Conservation (phyloP, 2,329 filamentous ascomycete genomes). For the Myriangium duriaei region DNA sequence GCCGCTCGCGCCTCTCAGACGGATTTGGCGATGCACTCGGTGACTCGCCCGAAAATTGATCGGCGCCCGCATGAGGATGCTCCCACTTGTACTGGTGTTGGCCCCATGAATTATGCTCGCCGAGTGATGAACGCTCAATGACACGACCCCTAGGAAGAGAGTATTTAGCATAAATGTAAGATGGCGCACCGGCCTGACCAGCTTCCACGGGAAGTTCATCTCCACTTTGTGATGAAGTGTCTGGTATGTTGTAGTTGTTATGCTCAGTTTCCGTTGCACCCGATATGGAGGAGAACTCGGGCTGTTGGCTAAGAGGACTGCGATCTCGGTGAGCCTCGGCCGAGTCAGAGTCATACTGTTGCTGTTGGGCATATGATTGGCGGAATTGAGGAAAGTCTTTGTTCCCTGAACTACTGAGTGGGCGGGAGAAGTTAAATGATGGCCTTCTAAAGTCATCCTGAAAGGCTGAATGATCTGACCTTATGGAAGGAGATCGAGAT, state of each 20-base stretch:
- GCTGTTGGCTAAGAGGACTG: constrained; percentile 16
- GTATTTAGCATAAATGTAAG: constrained; percentile 81
- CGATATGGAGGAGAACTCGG: constrained; percentile 19
- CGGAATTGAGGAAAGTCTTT: constrained; percentile 12
- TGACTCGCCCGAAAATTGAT: not conserved
- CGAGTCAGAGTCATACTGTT: constrained; percentile 27
- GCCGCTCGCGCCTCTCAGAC: constrained; percentile 1
- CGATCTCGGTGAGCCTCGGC: constrained; percentile 14
- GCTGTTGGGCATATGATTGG: constrained; percentile 22
- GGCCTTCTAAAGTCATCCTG: constrained; percentile 51
- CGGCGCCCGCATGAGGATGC: constrained; percentile 14
- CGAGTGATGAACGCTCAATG: constrained; percentile 54
- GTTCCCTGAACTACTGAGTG: constrained; percentile 56
- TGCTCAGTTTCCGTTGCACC: constrained; percentile 11
- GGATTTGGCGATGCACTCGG: not conserved
- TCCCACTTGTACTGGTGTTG: constrained; percentile 50
- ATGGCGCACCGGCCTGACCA: constrained; percentile 46
- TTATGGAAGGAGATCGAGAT: constrained; percentile 69
- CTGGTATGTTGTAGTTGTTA: constrained; percentile 8
- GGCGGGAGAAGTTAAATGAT: constrained; percentile 87
- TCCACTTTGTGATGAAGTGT: constrained; percentile 10
- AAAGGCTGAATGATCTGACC: constrained; percentile 63
- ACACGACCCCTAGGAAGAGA: constrained; percentile 69
- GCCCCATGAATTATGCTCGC: constrained; percentile 41
- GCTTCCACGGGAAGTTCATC: constrained; percentile 9